These are phyloP conservation scores for Sclerotiophoma versabilis DNA, from an alignment of 2,329 filamentous ascomycete genomes.

Conservation along the genomic window DNA sequence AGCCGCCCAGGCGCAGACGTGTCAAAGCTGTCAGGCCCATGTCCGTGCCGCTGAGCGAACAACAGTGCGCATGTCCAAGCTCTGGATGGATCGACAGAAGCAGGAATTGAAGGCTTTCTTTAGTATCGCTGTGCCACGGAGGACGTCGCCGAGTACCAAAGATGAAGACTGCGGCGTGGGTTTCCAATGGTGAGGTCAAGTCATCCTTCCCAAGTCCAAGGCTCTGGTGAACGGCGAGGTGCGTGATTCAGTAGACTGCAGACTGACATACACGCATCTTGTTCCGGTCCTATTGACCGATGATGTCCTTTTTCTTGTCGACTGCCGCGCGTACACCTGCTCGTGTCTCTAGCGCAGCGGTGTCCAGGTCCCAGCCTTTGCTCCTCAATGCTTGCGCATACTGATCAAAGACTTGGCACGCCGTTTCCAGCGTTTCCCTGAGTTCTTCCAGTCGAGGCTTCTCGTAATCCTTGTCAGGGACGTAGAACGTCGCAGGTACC, in stretches of 20 bases:
- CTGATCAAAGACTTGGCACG: constrained; percentile 54
- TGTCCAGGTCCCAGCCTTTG: constrained; percentile 71
- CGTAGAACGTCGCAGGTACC: not conserved
- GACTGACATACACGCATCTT: not conserved
- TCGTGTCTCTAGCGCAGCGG: constrained; percentile 70
- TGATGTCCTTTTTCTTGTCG: constrained; percentile 9
- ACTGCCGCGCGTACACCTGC: constrained; percentile 53
- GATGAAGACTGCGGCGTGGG: constrained; percentile 65
- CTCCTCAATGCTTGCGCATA: constrained; percentile 52
- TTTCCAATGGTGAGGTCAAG: constrained; percentile 46
- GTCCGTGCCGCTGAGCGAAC: constrained; percentile 42
- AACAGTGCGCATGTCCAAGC: constrained; percentile 70
- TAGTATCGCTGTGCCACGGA: constrained; percentile 63
- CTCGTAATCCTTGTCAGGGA: not conserved
- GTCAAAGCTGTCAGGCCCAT: constrained; percentile 7
- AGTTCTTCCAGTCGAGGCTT: constrained; percentile 48
- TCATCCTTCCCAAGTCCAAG: constrained; percentile 1
- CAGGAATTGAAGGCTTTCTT: constrained; percentile 60
- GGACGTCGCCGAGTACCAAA: constrained; percentile 58
- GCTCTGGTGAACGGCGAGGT: constrained; percentile 1
- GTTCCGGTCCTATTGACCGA: not conserved
- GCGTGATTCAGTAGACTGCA: not conserved
- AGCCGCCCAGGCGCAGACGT: constrained; percentile 31
- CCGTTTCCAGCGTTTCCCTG: constrained; percentile 48
- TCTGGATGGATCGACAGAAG: constrained; percentile 60